Evolutionary conservation across 441 rosid genomes (phyloP).

Genomic region (Populus hybrid): DNA sequence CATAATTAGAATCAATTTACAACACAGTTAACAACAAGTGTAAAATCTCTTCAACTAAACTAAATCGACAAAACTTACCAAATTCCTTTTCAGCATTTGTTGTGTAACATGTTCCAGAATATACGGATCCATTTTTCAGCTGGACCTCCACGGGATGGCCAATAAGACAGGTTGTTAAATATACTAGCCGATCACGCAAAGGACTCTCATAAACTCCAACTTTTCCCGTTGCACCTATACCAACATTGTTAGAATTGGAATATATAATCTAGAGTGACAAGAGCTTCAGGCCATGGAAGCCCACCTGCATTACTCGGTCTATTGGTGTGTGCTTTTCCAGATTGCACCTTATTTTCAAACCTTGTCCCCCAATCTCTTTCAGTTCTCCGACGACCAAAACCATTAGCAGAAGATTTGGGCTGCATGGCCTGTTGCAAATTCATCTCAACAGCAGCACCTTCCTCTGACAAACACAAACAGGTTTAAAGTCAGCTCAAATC

Average conservation of each 20-base stretch:
- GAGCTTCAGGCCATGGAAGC: slow-evolving; percentile 15
- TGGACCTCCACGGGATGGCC: slow-evolving; percentile 90
- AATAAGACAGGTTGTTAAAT: slow-evolving; percentile 60
- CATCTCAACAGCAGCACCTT: slow-evolving; percentile 45
- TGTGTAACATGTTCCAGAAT: slow-evolving; percentile 80
- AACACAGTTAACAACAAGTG: not conserved
- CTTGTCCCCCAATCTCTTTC: slow-evolving; percentile 59
- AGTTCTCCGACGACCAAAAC: slow-evolving; percentile 56
- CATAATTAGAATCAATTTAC: slow-evolving; percentile 1
- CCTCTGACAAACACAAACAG: slow-evolving; percentile 22
- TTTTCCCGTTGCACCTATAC: slow-evolving; percentile 43
- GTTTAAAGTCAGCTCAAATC: slow-evolving; percentile 10
- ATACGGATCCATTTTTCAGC: slow-evolving; percentile 80
- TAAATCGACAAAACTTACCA: slow-evolving; percentile 44
- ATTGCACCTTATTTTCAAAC: slow-evolving; percentile 56
- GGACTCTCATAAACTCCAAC: slow-evolving; percentile 47
- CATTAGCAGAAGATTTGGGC: slow-evolving; percentile 62
- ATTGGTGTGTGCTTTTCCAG: slow-evolving; percentile 51
- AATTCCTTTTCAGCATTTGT: slow-evolving; percentile 74
- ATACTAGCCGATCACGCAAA: slow-evolving; percentile 68
- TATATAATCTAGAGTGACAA: slow-evolving; percentile 1
- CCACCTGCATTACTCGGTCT: slow-evolving; percentile 51
- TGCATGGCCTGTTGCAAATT: slow-evolving; percentile 53
- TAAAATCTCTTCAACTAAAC: not conserved
- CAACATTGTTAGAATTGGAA: slow-evolving; percentile 16